phyloP scores from a whole-genome alignment of 192 early-diverging fungal genomes.

The Coemansia asiatica region DNA sequence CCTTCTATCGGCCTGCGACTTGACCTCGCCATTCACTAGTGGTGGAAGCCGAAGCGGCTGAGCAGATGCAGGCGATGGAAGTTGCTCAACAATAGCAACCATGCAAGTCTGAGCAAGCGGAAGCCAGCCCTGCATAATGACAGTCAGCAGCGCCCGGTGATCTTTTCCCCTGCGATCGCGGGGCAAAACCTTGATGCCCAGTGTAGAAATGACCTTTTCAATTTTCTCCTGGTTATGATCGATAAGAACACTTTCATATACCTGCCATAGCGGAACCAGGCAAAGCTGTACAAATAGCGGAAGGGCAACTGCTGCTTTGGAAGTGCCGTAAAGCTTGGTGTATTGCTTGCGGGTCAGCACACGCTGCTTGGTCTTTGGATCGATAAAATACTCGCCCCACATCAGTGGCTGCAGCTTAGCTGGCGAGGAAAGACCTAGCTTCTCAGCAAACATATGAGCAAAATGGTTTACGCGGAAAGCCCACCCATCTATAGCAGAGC shows the following conservation, averaged over 20 bases:
- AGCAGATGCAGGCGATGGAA: constrained; percentile 82
- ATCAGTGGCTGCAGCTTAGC: constrained; percentile 73
- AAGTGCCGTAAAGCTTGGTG: constrained; percentile 65
- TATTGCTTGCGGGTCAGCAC: constrained; percentile 84
- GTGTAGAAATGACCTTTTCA: constrained; percentile 88
- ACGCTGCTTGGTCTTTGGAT: constrained; percentile 87
- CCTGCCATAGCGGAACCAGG: constrained; percentile 90
- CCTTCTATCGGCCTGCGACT: constrained; percentile 23
- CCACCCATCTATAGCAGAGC: constrained; percentile 97
- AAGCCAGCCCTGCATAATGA: constrained; percentile 93
- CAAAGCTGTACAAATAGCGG: constrained; percentile 97
- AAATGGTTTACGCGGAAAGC: constrained; percentile 94
- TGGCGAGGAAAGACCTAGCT: constrained; percentile 59
- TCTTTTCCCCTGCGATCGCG: constrained; percentile 89
- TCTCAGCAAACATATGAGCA: constrained; percentile 85
- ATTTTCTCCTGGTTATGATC: constrained; percentile 76
- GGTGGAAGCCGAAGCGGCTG: constrained; percentile 77
- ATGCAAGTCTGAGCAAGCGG: constrained; percentile 88
- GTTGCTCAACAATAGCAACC: constrained; percentile 79
- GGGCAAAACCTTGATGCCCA: constrained; percentile 87
- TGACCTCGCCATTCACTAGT: constrained; percentile 61
- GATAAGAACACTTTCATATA: constrained; percentile 79
- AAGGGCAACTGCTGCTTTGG: constrained; percentile 26
- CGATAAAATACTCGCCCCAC: constrained; percentile 98
- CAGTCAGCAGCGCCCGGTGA: constrained; percentile 66